phyloP scores from a whole-genome alignment of 2,329 filamentous ascomycete genomes.

The Aureobasidium sp. region DNA sequence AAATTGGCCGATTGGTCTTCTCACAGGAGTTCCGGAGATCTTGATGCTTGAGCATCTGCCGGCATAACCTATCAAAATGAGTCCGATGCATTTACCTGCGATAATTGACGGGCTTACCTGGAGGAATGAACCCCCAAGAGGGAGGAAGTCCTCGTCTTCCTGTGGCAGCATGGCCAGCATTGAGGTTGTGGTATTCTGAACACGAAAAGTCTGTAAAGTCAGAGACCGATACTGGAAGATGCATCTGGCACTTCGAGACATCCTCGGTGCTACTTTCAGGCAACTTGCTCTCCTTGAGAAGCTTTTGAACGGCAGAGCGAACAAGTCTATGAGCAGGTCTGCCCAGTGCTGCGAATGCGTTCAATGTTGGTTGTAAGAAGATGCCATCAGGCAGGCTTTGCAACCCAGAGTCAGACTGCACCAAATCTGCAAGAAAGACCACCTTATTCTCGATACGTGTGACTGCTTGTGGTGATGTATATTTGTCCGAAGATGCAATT shows the following conservation, averaged over 20 bases:
- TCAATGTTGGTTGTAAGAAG: constrained; percentile 36
- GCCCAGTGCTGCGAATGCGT: constrained; percentile 44
- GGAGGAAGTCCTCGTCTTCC: constrained; percentile 37
- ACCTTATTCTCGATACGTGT: constrained; percentile 47
- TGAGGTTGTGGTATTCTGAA: constrained; percentile 47
- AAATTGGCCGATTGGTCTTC: constrained; percentile 43
- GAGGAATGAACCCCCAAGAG: constrained; percentile 32
- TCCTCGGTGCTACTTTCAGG: constrained; percentile 26
- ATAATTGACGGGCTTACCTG: constrained; percentile 29
- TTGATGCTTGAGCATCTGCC: constrained; percentile 50
- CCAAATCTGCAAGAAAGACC: constrained; percentile 40
- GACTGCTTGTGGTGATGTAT: constrained; percentile 38
- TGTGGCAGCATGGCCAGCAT: constrained; percentile 40
- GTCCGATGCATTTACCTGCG: not conserved
- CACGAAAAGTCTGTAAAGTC: constrained; percentile 56
- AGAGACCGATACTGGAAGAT: constrained; percentile 49
- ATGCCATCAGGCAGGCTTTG: constrained; percentile 20
- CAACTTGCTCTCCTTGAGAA: constrained; percentile 26
- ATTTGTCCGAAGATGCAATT: constrained; percentile 38
- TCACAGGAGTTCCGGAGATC: constrained; percentile 42
- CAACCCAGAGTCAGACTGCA: constrained; percentile 9
- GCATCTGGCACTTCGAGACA: constrained; percentile 39
- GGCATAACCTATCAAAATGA: constrained; percentile 38
- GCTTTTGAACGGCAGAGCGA: constrained; percentile 35
- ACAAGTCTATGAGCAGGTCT: constrained; percentile 31